phyloP scores from a whole-genome alignment of 257 asterid species.

The Forsythia suspensa region DNA sequence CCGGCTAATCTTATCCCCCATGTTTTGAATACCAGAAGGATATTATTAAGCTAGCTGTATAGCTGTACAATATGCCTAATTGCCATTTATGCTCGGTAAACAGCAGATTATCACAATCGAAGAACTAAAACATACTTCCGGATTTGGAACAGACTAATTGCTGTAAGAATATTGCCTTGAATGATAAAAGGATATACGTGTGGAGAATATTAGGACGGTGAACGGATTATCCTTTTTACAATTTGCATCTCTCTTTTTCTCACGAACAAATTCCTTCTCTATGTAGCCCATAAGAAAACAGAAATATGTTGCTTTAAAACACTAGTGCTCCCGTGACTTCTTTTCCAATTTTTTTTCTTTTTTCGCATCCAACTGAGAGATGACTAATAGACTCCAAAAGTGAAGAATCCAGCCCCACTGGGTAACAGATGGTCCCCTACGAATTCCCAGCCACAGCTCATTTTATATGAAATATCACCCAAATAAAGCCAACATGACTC shows the following conservation, averaged over 20 bases:
- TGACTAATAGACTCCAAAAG: constrained; percentile 13
- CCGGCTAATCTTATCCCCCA: neutral
- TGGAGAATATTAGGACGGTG: neutral
- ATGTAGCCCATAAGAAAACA: neutral
- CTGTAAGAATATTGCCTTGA: neutral
- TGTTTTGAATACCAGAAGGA: neutral
- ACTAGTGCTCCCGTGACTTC: too few relatives aligned
- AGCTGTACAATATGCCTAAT: neutral
- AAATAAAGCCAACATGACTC: neutral
- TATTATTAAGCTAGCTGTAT: neutral
- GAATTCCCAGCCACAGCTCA: neutral
- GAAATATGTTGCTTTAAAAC: too few relatives aligned
- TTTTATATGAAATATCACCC: neutral
- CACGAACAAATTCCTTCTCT: neutral
- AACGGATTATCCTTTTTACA: neutral
- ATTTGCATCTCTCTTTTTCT: neutral
- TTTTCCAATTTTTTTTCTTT: too few relatives aligned
- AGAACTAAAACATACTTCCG: neutral
- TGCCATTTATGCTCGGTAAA: neutral
- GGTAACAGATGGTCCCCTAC: neutral
- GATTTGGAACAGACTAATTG: neutral
- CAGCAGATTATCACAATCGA: neutral
- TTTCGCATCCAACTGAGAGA: neutral
- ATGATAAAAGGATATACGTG: neutral
- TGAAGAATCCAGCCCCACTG: constrained; percentile 7